A percentile compares a stretch with the other conserved stretches of the same genome.
Evolutionary conservation across 176 grass and related monocot genomes (phyloP).

Genomic region (Phragmites australis): DNA sequence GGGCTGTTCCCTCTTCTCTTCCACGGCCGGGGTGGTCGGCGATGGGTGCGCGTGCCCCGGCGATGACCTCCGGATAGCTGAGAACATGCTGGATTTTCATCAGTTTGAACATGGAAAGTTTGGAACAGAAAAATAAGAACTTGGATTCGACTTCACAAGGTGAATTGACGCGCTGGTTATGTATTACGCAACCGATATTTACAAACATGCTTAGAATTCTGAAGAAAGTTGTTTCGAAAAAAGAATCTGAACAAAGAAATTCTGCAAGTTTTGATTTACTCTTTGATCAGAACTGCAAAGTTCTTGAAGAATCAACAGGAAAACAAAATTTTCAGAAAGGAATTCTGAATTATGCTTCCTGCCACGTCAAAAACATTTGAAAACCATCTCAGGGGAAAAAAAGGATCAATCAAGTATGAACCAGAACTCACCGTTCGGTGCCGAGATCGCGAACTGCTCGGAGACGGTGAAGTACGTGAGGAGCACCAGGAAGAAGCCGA

Average conservation of each 20-base stretch:
- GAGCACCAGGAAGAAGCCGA: conserved; percentile 81
- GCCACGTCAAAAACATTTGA: not conserved
- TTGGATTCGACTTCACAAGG: not conserved
- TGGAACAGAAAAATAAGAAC: not conserved
- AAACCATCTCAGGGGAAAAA: not conserved
- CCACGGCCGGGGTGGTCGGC: conserved; percentile 19
- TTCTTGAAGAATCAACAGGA: not conserved
- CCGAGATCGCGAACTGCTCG: conserved; percentile 66
- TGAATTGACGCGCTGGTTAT: not conserved
- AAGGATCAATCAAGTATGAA: not conserved
- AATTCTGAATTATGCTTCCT: conserved; percentile 5
- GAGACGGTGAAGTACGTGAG: conserved; percentile 74
- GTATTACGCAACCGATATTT: too few relatives aligned
- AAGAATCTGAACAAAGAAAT: not conserved
- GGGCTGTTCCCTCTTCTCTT: conserved; percentile 31
- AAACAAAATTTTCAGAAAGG: not conserved
- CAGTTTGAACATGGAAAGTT: not conserved
- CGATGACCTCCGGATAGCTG: conserved; percentile 58
- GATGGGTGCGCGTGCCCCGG: conserved; percentile 16
- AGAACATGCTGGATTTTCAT: not conserved
- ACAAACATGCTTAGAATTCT: not conserved
- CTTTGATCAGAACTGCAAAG: not conserved
- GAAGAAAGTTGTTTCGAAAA: too few relatives aligned
- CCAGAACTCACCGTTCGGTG: conserved; percentile 57
- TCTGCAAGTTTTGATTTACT: not conserved